A percentile compares a stretch with the other conserved stretches of the same genome.
Conservation (phyloP, 2,329 filamentous ascomycete species). For the Colletotrichum cereale region DNA sequence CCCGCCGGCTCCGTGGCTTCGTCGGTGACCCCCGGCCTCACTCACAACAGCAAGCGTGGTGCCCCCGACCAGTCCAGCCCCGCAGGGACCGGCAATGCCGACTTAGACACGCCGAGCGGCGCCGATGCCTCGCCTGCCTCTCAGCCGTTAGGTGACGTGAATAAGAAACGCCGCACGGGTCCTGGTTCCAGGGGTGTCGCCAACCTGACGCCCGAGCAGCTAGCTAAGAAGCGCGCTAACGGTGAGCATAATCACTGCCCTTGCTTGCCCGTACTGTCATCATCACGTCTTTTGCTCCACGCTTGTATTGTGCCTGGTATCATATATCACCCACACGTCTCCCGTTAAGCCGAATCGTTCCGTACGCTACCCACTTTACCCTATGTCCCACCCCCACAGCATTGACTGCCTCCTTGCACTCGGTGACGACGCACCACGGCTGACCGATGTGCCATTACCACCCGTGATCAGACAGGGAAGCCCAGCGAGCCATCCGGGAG, state of each 20-base stretch:
- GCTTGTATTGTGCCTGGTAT: background rate
- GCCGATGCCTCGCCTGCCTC: conserved; percentile 27
- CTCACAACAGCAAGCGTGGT: conserved; percentile 25
- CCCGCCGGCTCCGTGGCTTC: conserved; percentile 38
- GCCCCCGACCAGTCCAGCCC: conserved; percentile 34
- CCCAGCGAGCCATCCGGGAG: conserved; percentile 86
- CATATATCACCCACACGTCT: background rate
- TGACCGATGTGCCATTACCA: conserved; percentile 13
- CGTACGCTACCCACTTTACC: background rate
- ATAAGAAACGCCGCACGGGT: conserved; percentile 61
- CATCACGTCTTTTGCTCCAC: conserved; percentile 45
- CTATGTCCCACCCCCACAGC: background rate
- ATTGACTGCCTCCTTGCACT: background rate
- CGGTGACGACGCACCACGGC: conserved; percentile 20
- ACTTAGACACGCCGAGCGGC: conserved; percentile 11
- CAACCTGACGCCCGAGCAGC: conserved; percentile 79
- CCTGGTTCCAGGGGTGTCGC: conserved; percentile 64
- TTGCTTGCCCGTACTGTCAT: background rate
- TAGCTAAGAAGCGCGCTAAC: conserved; percentile 75
- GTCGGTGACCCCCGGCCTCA: conserved; percentile 28
- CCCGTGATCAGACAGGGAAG: conserved; percentile 76
- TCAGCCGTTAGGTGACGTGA: conserved; percentile 36
- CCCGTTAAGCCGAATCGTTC: background rate
- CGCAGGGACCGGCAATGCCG: conserved; percentile 23
- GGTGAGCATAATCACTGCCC: conserved; percentile 53